Percentiles rank a stretch among this genome's conserved stretches.
Evolutionary conservation across 2,329 filamentous ascomycete species (phyloP).

Genomic region (Talaromyces sp.): DNA sequence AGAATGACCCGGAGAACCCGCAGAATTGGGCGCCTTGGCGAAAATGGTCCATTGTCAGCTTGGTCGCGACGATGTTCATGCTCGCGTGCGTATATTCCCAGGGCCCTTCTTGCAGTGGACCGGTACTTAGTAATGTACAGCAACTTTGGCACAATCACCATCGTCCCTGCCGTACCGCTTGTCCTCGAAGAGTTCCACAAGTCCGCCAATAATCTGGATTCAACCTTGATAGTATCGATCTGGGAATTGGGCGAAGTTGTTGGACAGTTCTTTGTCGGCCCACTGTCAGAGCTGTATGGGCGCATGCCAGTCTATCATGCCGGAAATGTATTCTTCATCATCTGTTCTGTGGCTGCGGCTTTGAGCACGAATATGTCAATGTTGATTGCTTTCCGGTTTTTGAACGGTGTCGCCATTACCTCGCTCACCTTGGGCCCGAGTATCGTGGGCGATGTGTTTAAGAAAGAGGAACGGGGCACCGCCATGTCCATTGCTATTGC

Average conservation of each 20-base stretch:
- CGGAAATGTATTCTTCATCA: conserved; percentile 13
- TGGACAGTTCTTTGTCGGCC: conserved; percentile 15
- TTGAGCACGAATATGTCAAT: neutral
- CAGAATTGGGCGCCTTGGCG: neutral
- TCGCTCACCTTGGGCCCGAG: neutral
- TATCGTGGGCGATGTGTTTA: neutral
- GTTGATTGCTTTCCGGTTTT: neutral
- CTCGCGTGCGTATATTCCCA: neutral
- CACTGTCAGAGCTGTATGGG: conserved; percentile 14
- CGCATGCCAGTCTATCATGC: conserved; percentile 11
- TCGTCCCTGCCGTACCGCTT: neutral
- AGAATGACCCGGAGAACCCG: too few species aligned
- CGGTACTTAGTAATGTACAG: neutral
- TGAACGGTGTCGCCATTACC: neutral
- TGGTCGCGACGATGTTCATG: neutral
- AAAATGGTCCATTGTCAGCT: neutral
- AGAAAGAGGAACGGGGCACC: neutral
- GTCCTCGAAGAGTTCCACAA: neutral
- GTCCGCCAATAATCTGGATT: neutral
- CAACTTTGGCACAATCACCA: neutral
- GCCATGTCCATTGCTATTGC: neutral
- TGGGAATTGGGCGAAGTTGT: conserved; percentile 3
- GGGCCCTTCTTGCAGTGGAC: neutral
- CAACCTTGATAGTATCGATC: neutral
- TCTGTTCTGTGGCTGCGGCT: conserved; percentile 3